A percentile compares a stretch with the other conserved stretches of the same genome.
Conservation (phyloP, 306 rosid genomes). For the Luffa acutangula region DNA sequence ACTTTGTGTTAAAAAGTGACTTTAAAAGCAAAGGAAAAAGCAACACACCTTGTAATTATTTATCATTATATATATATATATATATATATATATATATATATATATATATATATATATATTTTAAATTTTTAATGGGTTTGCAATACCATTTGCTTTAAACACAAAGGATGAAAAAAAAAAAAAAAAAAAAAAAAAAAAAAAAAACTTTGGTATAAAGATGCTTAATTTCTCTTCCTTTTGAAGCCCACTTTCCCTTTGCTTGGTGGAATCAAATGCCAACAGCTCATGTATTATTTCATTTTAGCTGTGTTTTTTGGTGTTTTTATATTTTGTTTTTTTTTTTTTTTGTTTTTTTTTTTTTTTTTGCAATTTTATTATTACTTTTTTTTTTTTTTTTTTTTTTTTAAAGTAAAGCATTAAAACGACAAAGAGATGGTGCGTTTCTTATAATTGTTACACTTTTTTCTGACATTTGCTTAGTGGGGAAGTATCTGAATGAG, state of each 20-base stretch:
- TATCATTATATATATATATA: background rate
- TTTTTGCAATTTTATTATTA: no score
- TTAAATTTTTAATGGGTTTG: background rate
- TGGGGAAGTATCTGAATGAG: background rate
- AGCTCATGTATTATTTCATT: background rate
- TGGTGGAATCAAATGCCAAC: background rate
- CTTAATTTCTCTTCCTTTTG: background rate
- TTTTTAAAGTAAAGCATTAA: background rate
- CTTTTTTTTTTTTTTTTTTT: background rate
- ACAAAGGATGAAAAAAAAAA: background rate
- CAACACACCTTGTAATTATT: background rate
- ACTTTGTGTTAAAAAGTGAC: background rate
- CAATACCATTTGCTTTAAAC: background rate
- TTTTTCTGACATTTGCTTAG: background rate
- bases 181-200: background rate
- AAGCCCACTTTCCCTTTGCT: background rate
- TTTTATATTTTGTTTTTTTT: background rate
- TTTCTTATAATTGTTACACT: background rate
- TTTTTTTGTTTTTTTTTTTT: no score
- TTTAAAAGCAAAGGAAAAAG: background rate
- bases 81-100: no score
- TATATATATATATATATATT: no score
- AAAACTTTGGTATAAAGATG: background rate
- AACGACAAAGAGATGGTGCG: conserved; percentile 3
- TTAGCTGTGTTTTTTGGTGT: background rate